Conservation (phyloP, 805 yeast genomes). For the Wickerhamomyces strasburgensis region DNA sequence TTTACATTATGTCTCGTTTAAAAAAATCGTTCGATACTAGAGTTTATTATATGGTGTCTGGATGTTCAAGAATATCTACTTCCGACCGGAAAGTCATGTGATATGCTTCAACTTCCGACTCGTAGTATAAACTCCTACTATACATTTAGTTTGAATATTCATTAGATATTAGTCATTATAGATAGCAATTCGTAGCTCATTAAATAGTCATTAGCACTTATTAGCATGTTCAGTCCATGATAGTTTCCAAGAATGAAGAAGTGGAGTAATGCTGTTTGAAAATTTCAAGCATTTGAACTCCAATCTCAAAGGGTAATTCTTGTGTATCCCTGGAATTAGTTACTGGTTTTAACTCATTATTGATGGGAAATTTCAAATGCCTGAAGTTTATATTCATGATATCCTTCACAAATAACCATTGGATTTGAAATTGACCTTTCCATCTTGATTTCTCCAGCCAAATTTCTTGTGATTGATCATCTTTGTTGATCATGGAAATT, state of each 20-base stretch:
- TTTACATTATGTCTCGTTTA: no score
- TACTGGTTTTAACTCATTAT: conserved; percentile 46
- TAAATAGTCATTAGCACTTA: no score
- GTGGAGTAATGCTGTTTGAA: conserved; percentile 26
- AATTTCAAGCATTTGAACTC: conserved; percentile 41
- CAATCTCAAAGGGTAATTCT: conserved; percentile 46
- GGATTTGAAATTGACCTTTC: conserved; percentile 48
- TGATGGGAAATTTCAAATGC: conserved; percentile 35
- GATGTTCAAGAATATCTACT: no score
- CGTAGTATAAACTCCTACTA: no score
- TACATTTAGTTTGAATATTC: no score
- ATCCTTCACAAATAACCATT: conserved; percentile 49
- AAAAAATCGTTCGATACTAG: no score
- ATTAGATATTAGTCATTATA: no score
- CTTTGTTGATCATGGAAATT: conserved; percentile 25
- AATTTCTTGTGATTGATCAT: conserved; percentile 31
- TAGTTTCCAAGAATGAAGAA: conserved; percentile 17
- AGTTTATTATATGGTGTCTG: no score
- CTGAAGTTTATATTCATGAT: conserved; percentile 44
- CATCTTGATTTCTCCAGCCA: conserved; percentile 46
- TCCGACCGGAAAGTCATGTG: no score
- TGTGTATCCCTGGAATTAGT: conserved; percentile 61
- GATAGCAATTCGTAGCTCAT: no score
- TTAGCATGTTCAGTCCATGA: no score
- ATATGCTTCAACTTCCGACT: no score